Evolutionary conservation across 2,329 filamentous ascomycete species (phyloP).

Genomic region (Microcyclospora tardicrescens): DNA sequence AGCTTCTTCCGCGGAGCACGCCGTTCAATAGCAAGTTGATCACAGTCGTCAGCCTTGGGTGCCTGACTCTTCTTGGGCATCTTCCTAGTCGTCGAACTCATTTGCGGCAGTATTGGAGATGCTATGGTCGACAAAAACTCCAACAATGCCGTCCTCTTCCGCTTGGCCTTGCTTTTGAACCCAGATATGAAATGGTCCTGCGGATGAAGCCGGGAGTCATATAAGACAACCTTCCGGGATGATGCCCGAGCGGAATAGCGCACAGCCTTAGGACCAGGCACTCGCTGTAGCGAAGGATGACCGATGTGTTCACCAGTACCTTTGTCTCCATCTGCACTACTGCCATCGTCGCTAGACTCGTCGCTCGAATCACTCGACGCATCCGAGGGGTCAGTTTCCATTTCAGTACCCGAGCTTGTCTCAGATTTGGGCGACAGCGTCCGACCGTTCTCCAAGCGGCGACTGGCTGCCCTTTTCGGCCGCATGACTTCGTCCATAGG

Average conservation of each 20-base stretch:
- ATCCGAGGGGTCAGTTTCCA: background rate
- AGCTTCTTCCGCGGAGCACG: slow-evolving; percentile 1
- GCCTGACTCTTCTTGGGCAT: background rate
- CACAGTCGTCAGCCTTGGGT: background rate
- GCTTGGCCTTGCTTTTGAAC: slow-evolving; percentile 6
- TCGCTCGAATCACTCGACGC: slow-evolving; percentile 2
- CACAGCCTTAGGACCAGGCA: slow-evolving; percentile 11
- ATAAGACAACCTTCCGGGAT: slow-evolving; percentile 12
- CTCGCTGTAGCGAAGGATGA: slow-evolving; percentile 1
- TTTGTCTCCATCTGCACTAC: background rate
- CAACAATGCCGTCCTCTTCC: no score
- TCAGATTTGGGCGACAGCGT: no score
- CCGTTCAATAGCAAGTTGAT: background rate
- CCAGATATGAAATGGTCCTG: slow-evolving; percentile 14
- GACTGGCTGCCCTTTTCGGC: slow-evolving; percentile 6
- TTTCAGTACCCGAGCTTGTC: no score
- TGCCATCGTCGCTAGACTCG: background rate
- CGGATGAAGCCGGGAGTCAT: slow-evolving; percentile 14
- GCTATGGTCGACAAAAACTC: no score
- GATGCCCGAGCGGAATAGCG: slow-evolving; percentile 12
- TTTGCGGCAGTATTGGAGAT: no score
- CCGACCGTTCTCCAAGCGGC: background rate
- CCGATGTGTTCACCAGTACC: no score
- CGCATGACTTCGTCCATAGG: slow-evolving; percentile 9
- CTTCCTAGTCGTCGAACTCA: background rate